Conservation (phyloP, 1,139 yeast species). For the Suhomyces bokatorum region DNA sequence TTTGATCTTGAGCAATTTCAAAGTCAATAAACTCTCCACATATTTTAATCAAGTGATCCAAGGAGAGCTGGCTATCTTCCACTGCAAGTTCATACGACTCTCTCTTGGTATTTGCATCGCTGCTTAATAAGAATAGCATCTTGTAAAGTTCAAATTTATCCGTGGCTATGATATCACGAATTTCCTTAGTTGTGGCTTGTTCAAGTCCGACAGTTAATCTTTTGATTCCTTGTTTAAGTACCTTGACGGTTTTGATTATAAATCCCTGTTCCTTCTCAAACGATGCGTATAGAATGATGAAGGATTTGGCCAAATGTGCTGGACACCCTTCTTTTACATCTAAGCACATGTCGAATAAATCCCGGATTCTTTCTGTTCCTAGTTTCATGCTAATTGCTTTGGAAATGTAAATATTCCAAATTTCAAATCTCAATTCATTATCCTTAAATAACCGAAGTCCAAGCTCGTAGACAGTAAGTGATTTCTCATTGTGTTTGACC, state of each 20-base stretch:
- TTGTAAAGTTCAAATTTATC: slow-evolving; percentile 28
- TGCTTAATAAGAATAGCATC: slow-evolving; percentile 12
- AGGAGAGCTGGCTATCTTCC: slow-evolving; percentile 25
- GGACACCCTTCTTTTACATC: slow-evolving; percentile 42
- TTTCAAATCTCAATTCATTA: slow-evolving; percentile 59
- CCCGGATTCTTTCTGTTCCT: slow-evolving; percentile 61
- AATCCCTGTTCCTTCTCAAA: slow-evolving; percentile 49
- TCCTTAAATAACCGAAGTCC: slow-evolving; percentile 62
- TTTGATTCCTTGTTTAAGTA: slow-evolving; percentile 24
- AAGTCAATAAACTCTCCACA: slow-evolving; percentile 44
- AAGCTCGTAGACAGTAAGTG: slow-evolving; percentile 66
- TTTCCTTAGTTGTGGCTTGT: slow-evolving; percentile 8
- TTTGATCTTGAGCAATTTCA: slow-evolving; percentile 51
- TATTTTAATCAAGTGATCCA: slow-evolving; percentile 32
- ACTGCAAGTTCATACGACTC: slow-evolving; percentile 22
- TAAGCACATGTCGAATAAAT: slow-evolving; percentile 64
- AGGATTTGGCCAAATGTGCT: slow-evolving; percentile 40
- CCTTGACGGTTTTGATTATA: slow-evolving; percentile 28
- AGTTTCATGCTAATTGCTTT: slow-evolving; percentile 39
- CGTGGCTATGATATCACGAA: slow-evolving; percentile 16
- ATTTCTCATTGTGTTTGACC: slow-evolving; percentile 46
- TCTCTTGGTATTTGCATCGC: slow-evolving; percentile 16
- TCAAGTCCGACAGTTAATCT: slow-evolving; percentile 13
- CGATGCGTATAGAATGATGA: slow-evolving; percentile 58
- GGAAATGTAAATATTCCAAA: slow-evolving; percentile 70